A percentile compares a stretch with the other conserved stretches of the same genome.
These are phyloP conservation scores for Halenospora varia DNA, from an alignment of 495 filamentous ascomycete genomes.

Conservation along the genomic window DNA sequence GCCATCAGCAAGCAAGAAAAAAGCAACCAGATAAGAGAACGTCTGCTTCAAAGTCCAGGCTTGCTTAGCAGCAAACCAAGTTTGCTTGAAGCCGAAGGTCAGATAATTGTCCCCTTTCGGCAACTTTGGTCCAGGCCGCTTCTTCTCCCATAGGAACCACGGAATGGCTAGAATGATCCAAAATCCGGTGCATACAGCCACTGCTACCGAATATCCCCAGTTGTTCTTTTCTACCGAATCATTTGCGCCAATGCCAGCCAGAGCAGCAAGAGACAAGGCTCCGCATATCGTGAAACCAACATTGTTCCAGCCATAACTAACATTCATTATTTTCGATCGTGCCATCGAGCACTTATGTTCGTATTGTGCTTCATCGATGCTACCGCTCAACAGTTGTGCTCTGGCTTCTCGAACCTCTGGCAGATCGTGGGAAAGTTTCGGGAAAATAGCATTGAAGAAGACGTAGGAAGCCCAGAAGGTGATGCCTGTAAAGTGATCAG, in stretches of 20 bases:
- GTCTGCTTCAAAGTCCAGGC: conserved; percentile 24
- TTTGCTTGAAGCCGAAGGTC: conserved; percentile 24
- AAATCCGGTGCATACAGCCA: conserved; percentile 23
- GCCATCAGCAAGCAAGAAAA: conserved; percentile 22
- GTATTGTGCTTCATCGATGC: conserved; percentile 19
- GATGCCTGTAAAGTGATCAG: too few relatives aligned
- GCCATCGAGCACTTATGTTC: conserved; percentile 19
- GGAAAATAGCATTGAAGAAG: conserved; percentile 26
- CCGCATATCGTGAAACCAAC: conserved; percentile 21
- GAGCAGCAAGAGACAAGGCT: conserved; percentile 20
- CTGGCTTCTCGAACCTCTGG: conserved; percentile 16
- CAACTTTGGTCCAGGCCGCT: conserved; percentile 19
- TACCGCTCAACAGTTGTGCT: conserved; percentile 11
- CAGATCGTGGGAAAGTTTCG: conserved; percentile 22
- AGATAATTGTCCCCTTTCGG: conserved; percentile 23
- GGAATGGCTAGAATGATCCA: conserved; percentile 25
- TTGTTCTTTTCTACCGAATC: conserved; percentile 22
- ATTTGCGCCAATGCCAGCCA: conserved; percentile 18
- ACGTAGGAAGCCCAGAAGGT: conserved; percentile 26
- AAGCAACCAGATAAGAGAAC: conserved; percentile 22
- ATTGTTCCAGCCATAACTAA: conserved; percentile 22
- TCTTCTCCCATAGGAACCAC: conserved; percentile 26
- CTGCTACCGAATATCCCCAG: conserved; percentile 25
- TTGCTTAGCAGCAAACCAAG: conserved; percentile 18
- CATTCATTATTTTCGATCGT: conserved; percentile 24